phyloP scores from a whole-genome alignment of 2,329 filamentous ascomycete genomes.

The Aspergillus carbonarius region DNA sequence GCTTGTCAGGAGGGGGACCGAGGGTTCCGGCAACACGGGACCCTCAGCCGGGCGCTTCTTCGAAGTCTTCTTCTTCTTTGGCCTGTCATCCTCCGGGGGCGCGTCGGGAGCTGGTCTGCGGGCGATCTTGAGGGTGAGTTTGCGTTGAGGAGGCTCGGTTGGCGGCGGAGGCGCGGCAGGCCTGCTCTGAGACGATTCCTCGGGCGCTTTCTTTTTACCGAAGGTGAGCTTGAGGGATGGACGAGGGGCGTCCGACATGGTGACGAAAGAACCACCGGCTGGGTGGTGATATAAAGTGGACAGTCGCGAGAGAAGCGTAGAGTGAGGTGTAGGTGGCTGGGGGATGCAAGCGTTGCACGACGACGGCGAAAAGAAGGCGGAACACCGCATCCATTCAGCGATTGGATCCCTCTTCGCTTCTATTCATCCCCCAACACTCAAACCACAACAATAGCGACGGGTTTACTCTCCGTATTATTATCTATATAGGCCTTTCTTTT shows the following conservation, averaged over 20 bases:
- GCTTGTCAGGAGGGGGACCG: conserved; percentile 15
- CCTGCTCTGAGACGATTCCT: conserved; percentile 23
- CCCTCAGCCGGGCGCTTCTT: conserved; percentile 42
- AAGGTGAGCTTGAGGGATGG: conserved; percentile 45
- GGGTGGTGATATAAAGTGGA: not conserved
- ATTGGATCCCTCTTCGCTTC: conserved; percentile 1
- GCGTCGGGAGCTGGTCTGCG: conserved; percentile 26
- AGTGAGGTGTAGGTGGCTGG: not conserved
- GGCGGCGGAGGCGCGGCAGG: conserved; percentile 21
- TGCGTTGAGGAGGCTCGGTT: conserved; percentile 32
- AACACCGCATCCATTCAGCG: not conserved
- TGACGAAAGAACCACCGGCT: conserved; percentile 6
- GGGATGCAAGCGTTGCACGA: not conserved
- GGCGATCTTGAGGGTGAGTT: conserved; percentile 45
- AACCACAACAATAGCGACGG: not conserved
- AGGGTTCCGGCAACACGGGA: conserved; percentile 25
- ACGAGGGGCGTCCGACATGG: conserved; percentile 37
- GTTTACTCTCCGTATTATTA: not conserved
- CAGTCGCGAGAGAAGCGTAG: not conserved
- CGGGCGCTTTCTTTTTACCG: conserved; percentile 37
- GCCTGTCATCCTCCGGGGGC: conserved; percentile 18
- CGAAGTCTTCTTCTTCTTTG: conserved; percentile 39
- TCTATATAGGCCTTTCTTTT: not conserved
- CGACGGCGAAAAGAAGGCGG: conserved; percentile 8
- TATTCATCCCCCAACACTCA: conserved; percentile 1